phyloP scores from a whole-genome alignment of 805 yeast genomes.

The Hagleromyces aurorensis region DNA sequence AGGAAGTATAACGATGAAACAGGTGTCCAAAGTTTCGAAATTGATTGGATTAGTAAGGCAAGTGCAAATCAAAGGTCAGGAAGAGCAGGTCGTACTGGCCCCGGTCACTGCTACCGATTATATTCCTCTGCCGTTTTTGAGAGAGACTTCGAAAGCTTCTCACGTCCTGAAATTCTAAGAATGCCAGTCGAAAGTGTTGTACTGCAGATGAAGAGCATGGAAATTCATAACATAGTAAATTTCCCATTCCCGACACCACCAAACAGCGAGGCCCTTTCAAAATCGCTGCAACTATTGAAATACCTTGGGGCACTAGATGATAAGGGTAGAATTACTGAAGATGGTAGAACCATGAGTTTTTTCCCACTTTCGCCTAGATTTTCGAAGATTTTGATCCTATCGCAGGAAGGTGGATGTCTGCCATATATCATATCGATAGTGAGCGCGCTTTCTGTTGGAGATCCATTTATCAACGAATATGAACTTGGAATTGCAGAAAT shows the following conservation, averaged over 20 bases:
- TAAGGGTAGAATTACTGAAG: constrained; percentile 52
- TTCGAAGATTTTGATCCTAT: constrained; percentile 80
- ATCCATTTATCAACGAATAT: constrained; percentile 70
- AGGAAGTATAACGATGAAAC: constrained; percentile 72
- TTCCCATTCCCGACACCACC: constrained; percentile 98
- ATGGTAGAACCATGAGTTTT: constrained; percentile 79
- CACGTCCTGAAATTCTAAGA: constrained; percentile 82
- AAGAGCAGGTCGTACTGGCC: constrained; percentile 98
- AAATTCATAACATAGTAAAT: constrained; percentile 79
- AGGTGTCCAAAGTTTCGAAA: constrained; percentile 87
- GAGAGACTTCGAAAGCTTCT: constrained; percentile 71
- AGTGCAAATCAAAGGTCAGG: constrained; percentile 94
- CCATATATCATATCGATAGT: constrained; percentile 89
- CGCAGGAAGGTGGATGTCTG: constrained; percentile 78
- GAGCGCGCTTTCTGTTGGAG: constrained; percentile 88
- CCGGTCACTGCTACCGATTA: constrained; percentile 92
- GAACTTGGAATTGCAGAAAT: constrained; percentile 51
- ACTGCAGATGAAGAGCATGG: constrained; percentile 93
- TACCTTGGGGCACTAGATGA: constrained; percentile 68
- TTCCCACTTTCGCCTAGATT: constrained; percentile 94
- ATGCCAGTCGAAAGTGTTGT: constrained; percentile 98
- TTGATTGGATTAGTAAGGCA: constrained; percentile 91
- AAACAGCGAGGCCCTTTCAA: constrained; percentile 45
- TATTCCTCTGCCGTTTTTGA: constrained; percentile 93
- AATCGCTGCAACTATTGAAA: constrained; percentile 60